Percentiles rank a stretch among this genome's conserved stretches.
Conservation (phyloP, 2,329 filamentous ascomycete species). For the Capronia epimyces region DNA sequence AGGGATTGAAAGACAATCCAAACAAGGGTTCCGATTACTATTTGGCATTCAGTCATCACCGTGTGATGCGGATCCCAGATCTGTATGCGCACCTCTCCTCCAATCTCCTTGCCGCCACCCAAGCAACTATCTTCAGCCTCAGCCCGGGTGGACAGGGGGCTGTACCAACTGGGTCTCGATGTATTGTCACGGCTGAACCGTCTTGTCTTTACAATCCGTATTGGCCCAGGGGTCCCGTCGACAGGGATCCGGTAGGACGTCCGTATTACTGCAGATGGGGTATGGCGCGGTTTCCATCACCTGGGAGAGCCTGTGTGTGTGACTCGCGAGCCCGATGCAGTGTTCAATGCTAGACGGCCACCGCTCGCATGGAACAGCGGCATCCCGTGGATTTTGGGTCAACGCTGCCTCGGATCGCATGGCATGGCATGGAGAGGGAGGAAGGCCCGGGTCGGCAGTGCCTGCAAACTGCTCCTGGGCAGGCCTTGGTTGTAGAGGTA, state of each 20-base stretch:
- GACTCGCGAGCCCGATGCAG: background rate
- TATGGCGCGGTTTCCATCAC: background rate
- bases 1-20: conserved; percentile 6
- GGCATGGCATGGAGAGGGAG: too few relatives aligned
- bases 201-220: conserved; percentile 20
- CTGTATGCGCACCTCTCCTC: conserved; percentile 15
- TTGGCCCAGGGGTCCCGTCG: background rate
- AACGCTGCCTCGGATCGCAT: too few relatives aligned
- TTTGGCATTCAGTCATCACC: conserved; percentile 24
- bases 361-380: background rate
- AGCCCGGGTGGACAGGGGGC: conserved; percentile 13
- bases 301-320: background rate
- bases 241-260: background rate
- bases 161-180: background rate
- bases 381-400: background rate
- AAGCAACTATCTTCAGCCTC: conserved; percentile 20
- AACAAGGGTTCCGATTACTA: conserved; percentile 3
- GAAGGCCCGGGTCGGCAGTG: background rate
- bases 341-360: too few relatives aligned
- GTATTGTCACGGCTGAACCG: conserved; percentile 6
- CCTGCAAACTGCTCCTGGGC: background rate
- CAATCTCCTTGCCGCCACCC: conserved; percentile 26
- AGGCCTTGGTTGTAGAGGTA: background rate
- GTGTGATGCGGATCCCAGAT: conserved; percentile 13
- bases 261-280: background rate